Evolutionary conservation across 352 stramenopile genomes (phyloP), one percentile per base, ranked within the genome.

Genomic region (Globisporangium irregulare): DNA sequence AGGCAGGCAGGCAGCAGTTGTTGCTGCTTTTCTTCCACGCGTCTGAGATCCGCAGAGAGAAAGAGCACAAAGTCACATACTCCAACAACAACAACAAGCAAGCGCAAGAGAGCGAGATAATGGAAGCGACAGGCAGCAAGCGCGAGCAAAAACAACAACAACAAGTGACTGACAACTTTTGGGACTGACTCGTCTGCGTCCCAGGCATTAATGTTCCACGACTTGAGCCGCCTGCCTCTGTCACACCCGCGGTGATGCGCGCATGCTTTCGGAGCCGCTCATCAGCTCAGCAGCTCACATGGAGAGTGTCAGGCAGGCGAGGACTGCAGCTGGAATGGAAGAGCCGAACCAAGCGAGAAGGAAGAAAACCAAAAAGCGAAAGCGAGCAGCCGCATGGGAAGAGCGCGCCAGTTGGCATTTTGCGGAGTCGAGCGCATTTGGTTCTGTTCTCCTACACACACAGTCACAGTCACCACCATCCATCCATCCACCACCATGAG

Each of bases 401-500:
- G 14, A 55, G 48, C 32, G 22, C 36, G 53, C 36, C 64, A 69
- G 64, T 69, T 69, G 64, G 64, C 46, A 59, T 51, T 69, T 69
- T 61, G 56, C 64, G 46, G 54, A 55, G 25, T 51, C 64, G 20
- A 63, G 64, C 57, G 46, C 55, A 64, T 22, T 18, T n/a, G 55
- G 9, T 15, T 22, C 43, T 27, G 12, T 15, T 9, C 9, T 29
- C 22, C 15, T 36, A 46, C 56, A 59, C 32, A 36, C 25, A 46
- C 32, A 29, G 32, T 43, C 48, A 41, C 46, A 50, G 3, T 9
- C 25, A 59, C 5, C 14, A 58, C 53, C 54, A 25, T 4, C 12
- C 38, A 46, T 6, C 4, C 38, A 46, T 14, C 14, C 24, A 8
- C 22, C 59, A 61, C n/a, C 10, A 70, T 70, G 65, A 70, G 65